Percentiles rank a stretch among this genome's conserved stretches.
Conservation (phyloP, 2,329 filamentous ascomycete species). For the Fusarium transvaalense region DNA sequence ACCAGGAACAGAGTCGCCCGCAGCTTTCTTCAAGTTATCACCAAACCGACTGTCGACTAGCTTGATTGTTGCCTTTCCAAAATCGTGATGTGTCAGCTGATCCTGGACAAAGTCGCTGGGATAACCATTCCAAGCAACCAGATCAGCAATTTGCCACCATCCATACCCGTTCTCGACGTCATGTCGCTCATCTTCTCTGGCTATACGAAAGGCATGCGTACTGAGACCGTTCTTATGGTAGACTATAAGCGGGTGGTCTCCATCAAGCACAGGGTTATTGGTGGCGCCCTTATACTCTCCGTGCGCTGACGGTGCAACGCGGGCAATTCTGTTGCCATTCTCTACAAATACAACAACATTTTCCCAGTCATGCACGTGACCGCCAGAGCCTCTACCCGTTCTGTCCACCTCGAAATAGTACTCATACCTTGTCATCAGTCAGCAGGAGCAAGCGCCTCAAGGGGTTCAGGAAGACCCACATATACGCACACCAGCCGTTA, state of each 20-base stretch:
- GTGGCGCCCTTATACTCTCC: not conserved
- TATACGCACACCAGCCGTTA: not conserved
- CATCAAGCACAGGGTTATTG: not conserved
- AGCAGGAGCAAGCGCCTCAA: not conserved
- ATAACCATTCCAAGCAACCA: not conserved
- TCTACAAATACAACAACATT: not conserved
- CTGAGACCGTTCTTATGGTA: not conserved
- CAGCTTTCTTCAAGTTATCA: not conserved
- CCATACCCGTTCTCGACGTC: not conserved
- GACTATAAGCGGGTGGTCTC: not conserved
- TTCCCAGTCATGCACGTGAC: not conserved
- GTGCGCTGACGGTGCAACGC: not conserved
- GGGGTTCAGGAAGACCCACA: not conserved
- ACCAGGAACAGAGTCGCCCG: not conserved
- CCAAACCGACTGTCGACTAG: not conserved
- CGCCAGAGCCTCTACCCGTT: not conserved
- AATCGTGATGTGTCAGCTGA: rapidly evolving
- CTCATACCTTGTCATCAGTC: not conserved
- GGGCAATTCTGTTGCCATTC: not conserved
- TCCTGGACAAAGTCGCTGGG: not conserved
- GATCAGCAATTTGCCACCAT: not conserved
- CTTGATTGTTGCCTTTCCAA: not conserved
- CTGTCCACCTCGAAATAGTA: not conserved
- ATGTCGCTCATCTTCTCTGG: rapidly evolving
- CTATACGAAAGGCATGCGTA: not conserved